phyloP scores from a whole-genome alignment of 768 basidiomycete genomes.

The Suillus sp. region DNA sequence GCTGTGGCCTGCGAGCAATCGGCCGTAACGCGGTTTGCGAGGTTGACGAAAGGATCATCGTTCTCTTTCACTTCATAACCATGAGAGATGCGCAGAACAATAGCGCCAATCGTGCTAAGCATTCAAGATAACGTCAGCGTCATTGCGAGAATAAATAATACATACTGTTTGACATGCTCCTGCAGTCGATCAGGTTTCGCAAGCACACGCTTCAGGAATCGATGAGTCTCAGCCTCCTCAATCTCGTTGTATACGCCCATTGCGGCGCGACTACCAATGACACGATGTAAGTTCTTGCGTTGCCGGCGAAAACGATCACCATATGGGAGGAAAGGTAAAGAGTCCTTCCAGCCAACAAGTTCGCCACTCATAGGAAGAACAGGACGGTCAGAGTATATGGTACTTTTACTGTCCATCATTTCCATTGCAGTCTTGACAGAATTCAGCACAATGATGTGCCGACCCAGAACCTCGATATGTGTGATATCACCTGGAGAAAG shows the following conservation, averaged over 20 bases:
- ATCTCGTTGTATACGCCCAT: not conserved
- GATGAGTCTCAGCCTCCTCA: not conserved
- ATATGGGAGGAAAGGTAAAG: not conserved
- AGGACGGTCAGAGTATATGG: not conserved
- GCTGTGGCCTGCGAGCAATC: not conserved
- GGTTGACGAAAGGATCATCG: not conserved
- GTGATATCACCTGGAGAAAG: not conserved
- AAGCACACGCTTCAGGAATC: not conserved
- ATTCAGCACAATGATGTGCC: not conserved
- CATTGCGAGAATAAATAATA: not conserved
- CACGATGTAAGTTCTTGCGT: not conserved
- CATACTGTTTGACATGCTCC: not conserved
- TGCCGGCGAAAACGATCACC: not conserved
- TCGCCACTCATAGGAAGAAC: not conserved
- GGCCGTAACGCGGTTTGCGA: not conserved
- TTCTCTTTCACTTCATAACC: not conserved
- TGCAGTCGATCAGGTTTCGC: not conserved
- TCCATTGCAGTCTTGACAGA: not conserved
- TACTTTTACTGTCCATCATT: not conserved
- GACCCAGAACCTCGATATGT: not conserved
- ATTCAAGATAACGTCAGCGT: not conserved
- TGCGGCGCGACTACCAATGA: not conserved
- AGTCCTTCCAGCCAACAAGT: not conserved
- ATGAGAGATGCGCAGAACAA: not conserved
- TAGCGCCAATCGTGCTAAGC: not conserved